Percentiles rank a stretch among this genome's conserved stretches.
Evolutionary conservation across 345 rosid genomes (phyloP).

Genomic region (Lagerstroemia speciosa): DNA sequence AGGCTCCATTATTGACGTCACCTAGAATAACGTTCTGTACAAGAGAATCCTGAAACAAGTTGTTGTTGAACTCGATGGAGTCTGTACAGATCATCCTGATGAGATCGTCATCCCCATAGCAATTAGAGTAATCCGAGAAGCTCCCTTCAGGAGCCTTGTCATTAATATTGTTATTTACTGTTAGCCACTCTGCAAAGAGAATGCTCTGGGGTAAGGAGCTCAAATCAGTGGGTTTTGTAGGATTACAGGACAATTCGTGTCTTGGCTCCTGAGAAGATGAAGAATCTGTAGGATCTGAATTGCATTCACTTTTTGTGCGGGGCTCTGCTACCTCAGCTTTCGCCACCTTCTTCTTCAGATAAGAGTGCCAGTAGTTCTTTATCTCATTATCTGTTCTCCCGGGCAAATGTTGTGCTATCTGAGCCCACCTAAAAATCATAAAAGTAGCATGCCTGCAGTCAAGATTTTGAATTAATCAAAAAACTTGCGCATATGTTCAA

Average conservation of each 20-base stretch:
- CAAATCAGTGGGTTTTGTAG: neutral
- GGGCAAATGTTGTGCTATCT: slow-evolving; percentile 65
- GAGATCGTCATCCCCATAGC: neutral
- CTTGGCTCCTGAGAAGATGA: neutral
- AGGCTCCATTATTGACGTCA: neutral
- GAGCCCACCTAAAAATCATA: slow-evolving; percentile 54
- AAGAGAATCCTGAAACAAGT: slow-evolving; percentile 4
- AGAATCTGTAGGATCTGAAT: neutral
- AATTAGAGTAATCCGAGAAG: neutral
- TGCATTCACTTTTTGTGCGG: neutral
- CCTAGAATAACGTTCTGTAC: neutral
- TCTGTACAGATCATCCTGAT: neutral
- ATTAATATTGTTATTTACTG: slow-evolving; percentile 15
- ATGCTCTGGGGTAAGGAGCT: slow-evolving; percentile 36
- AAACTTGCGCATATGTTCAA: neutral
- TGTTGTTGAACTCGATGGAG: neutral
- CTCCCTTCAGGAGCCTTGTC: neutral
- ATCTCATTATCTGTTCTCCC: slow-evolving; percentile 20
- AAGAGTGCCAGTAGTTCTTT: slow-evolving; percentile 27
- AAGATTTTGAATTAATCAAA: neutral
- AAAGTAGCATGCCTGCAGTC: neutral
- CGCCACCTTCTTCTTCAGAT: slow-evolving; percentile 53
- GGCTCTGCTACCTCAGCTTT: slow-evolving; percentile 19
- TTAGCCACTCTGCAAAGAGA: slow-evolving; percentile 71
- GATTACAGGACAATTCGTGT: neutral